These are phyloP conservation scores for Paracoccidioides lutzii DNA, from an alignment of 2,329 filamentous ascomycete genomes.

Conservation along the genomic window DNA sequence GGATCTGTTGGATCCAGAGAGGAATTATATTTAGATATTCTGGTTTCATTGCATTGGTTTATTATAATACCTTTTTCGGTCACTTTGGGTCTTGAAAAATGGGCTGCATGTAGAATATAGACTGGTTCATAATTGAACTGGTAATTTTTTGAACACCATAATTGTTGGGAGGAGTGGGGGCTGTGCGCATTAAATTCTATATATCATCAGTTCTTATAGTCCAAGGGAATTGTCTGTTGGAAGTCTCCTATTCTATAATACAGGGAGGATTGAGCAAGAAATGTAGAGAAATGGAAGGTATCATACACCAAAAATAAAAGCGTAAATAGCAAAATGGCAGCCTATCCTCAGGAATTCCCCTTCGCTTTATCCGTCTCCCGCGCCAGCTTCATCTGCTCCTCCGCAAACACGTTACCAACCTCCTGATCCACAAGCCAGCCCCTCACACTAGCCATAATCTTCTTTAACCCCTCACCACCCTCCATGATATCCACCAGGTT, in stretches of 20 bases:
- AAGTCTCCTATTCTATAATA: too few species aligned
- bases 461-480: constrained; percentile 59
- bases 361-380: not conserved
- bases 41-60: not conserved
- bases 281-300: not conserved
- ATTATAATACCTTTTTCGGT: not conserved
- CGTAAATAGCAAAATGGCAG: not conserved
- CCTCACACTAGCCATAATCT: constrained; percentile 63
- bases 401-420: constrained; percentile 54
- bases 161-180: too few species aligned
- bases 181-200: too few species aligned
- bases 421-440: constrained; percentile 65
- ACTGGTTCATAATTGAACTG: not conserved
- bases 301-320: not conserved
- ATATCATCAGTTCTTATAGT: not conserved
- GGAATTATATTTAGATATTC: constrained; percentile 56
- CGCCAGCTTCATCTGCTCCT: constrained; percentile 41
- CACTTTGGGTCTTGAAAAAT: too few species aligned
- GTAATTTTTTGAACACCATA: too few species aligned
- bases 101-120: not conserved
- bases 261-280: too few species aligned
- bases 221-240: not conserved
- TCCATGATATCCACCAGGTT: constrained; percentile 69
- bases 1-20: constrained; percentile 66
- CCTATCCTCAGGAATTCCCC: not conserved